phyloP scores from a whole-genome alignment of 495 filamentous ascomycete species.

The Penicillium cataractarum region DNA sequence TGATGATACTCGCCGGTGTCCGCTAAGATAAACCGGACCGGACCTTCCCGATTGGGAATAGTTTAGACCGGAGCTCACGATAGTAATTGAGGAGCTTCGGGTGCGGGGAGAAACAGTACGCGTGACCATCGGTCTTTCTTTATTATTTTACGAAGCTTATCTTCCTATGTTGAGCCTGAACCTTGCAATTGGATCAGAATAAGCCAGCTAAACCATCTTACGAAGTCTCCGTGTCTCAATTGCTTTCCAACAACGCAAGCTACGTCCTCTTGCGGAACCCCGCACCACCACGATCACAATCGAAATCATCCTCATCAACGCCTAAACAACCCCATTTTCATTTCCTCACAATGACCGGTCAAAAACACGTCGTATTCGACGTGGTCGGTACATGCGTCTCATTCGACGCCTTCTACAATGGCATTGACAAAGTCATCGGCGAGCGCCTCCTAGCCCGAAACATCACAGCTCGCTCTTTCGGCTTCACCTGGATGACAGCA shows the following conservation, averaged over 20 bases:
- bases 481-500: conserved; percentile 46
- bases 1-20: neutral
- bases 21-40: conserved; percentile 15
- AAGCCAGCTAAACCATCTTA: neutral
- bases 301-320: neutral
- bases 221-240: neutral
- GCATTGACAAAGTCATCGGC: conserved; percentile 36
- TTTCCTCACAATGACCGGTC: conserved; percentile 12
- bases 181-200: neutral
- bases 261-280: neutral
- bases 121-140: neutral
- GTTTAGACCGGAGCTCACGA: neutral
- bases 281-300: neutral
- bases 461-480: conserved; percentile 40
- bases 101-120: neutral
- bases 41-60: conserved; percentile 18
- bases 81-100: conserved; percentile 1
- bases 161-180: neutral
- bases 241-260: neutral
- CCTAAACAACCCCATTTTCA: neutral
- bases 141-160: neutral
- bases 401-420: conserved; percentile 38
- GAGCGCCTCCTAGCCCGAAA: conserved; percentile 30
- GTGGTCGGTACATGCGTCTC: conserved; percentile 50
- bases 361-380: conserved; percentile 48